Conservation (phyloP, 1,139 yeast genomes). For the Sugiyamaella xylanicola region DNA sequence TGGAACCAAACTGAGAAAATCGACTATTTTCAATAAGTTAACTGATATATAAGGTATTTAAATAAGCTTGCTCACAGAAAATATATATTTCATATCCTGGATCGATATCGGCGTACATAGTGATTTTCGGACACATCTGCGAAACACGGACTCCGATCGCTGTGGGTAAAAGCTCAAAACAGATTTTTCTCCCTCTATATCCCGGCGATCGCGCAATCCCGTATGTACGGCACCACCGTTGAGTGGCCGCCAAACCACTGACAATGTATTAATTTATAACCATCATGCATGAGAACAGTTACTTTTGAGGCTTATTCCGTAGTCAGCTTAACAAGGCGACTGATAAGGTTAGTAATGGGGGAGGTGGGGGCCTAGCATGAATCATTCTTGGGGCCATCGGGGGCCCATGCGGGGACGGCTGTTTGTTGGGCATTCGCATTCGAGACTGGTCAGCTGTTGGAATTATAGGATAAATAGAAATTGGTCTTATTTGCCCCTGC, state of each 20-base stretch:
- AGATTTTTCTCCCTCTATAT: not conserved
- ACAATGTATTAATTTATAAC: not conserved
- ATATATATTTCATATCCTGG: not conserved
- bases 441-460: too few species aligned
- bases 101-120: not conserved
- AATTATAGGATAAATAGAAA: too few species aligned
- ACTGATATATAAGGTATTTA: not conserved
- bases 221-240: conserved; percentile 6
- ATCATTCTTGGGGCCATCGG: too few species aligned
- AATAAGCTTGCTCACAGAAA: not conserved
- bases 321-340: not conserved
- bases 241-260: not conserved
- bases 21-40: not conserved
- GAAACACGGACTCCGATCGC: conserved; percentile 15
- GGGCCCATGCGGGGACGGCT: too few species aligned
- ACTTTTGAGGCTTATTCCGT: not conserved
- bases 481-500: too few species aligned
- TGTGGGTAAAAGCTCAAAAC: not conserved
- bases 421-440: too few species aligned
- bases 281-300: not conserved
- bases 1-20: not conserved
- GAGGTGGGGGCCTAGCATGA: too few species aligned
- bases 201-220: not conserved
- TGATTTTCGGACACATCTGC: conserved; percentile 3
- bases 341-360: not conserved